phyloP scores from a whole-genome alignment of 768 basidiomycete species.

The Tricholoma hemisulphureum region DNA sequence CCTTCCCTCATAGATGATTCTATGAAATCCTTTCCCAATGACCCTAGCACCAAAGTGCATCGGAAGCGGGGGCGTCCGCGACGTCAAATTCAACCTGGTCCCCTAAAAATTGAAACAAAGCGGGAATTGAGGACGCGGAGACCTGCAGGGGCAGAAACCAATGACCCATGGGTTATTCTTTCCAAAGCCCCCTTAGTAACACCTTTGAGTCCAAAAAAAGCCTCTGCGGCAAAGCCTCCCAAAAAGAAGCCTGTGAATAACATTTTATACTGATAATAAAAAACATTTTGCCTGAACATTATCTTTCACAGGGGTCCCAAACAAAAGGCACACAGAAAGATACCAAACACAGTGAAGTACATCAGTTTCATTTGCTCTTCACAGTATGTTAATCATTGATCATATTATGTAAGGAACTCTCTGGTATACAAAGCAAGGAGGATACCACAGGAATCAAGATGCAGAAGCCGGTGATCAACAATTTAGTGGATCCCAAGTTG shows the following conservation, averaged over 20 bases:
- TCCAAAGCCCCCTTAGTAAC: not conserved
- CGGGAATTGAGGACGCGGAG: not conserved
- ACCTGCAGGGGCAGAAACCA: not conserved
- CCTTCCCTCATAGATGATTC: not conserved
- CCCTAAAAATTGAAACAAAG: not conserved
- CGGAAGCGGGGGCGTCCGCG: too few relatives aligned
- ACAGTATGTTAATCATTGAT: too few relatives aligned
- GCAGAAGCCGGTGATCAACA: too few relatives aligned
- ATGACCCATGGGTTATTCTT: not conserved
- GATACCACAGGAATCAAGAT: not conserved
- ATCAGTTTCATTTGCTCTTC: too few relatives aligned
- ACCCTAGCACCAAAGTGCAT: too few relatives aligned
- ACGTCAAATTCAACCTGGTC: too few relatives aligned
- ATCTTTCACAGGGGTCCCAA: not conserved
- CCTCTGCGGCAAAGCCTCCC: not conserved
- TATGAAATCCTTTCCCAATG: too few relatives aligned
- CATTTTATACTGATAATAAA: not conserved
- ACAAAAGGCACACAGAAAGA: too few relatives aligned
- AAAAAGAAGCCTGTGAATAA: not conserved
- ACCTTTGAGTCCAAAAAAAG: not conserved
- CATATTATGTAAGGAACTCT: too few relatives aligned
- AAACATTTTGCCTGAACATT: not conserved
- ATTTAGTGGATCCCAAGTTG: not conserved
- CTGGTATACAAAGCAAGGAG: too few relatives aligned
- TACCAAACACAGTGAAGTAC: too few relatives aligned